A percentile compares a stretch with the other conserved stretches of the same genome.
These are phyloP conservation scores for Solanum pimpinellifolium DNA, from an alignment of 257 asterid species.

Conservation along the genomic window DNA sequence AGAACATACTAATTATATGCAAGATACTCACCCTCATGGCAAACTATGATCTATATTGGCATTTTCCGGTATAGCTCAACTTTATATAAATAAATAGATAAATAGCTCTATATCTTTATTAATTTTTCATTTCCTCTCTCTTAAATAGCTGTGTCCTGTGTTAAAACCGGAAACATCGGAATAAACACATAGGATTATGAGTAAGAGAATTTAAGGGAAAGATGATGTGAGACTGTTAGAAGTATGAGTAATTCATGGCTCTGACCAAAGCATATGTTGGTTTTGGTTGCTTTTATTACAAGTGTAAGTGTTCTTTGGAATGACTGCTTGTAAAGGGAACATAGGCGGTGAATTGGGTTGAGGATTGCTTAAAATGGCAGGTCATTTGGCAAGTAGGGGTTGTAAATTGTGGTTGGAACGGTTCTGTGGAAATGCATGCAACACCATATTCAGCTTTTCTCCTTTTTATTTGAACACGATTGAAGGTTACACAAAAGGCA, in stretches of 20 bases:
- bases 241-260: not conserved
- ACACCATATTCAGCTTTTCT: not conserved
- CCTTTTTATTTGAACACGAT: not conserved
- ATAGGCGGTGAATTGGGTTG: not conserved
- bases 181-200: not conserved
- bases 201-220: not conserved
- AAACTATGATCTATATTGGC: not conserved
- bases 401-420: not conserved
- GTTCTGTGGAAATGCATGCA: not conserved
- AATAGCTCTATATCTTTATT: not conserved
- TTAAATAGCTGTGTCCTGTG: not conserved
- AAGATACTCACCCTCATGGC: not conserved
- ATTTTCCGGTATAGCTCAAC: not conserved
- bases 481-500: not conserved
- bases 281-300: not conserved
- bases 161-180: not conserved
- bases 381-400: not conserved
- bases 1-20: not conserved
- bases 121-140: not conserved
- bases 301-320: not conserved
- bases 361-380: not conserved
- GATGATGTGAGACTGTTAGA: not conserved
- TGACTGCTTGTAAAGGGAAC: not conserved
- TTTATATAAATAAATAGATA: not conserved
- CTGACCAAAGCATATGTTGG: not conserved